Conservation (phyloP, 805 yeast species). For the Suhomyces emberorum region DNA sequence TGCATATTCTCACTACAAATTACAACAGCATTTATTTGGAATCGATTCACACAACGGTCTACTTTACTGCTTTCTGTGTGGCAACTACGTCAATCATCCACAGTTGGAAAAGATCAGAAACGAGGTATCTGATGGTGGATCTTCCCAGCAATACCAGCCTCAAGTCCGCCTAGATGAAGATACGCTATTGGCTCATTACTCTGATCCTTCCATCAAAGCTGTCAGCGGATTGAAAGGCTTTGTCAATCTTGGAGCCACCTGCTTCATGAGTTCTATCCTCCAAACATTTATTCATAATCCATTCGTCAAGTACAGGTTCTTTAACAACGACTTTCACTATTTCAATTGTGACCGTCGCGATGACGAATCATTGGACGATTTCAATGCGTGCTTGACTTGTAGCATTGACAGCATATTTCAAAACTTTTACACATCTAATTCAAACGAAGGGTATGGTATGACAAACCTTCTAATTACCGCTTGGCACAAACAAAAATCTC, state of each 20-base stretch:
- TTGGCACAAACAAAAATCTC: slow-evolving; percentile 77
- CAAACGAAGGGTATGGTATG: slow-evolving; percentile 73
- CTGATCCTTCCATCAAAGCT: slow-evolving; percentile 50
- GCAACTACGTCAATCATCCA: slow-evolving; percentile 63
- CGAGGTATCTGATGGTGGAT: slow-evolving; percentile 4
- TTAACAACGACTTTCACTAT: slow-evolving; percentile 64
- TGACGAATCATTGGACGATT: slow-evolving; percentile 24
- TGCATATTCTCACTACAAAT: slow-evolving; percentile 30
- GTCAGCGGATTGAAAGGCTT: slow-evolving; percentile 83
- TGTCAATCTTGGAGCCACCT: slow-evolving; percentile 93
- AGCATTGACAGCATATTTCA: slow-evolving; percentile 75
- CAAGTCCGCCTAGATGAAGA: too few relatives aligned
- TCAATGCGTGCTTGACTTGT: slow-evolving; percentile 71
- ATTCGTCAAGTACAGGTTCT: slow-evolving; percentile 69
- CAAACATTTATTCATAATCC: slow-evolving; percentile 93
- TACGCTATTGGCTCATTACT: slow-evolving; percentile 12
- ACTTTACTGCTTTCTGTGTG: slow-evolving; percentile 77
- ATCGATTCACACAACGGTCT: slow-evolving; percentile 68
- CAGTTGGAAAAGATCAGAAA: slow-evolving; percentile 51
- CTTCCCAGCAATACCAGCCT: not conserved
- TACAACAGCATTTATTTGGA: slow-evolving; percentile 35
- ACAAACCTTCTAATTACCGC: slow-evolving; percentile 78
- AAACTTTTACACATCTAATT: slow-evolving; percentile 64
- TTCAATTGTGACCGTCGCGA: slow-evolving; percentile 45
- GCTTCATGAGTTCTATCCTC: slow-evolving; percentile 91